Evolutionary conservation across 2,329 filamentous ascomycete species (phyloP), one percentile per base, ranked within the genome.

Genomic region (Thermomyces lanuginosus): DNA sequence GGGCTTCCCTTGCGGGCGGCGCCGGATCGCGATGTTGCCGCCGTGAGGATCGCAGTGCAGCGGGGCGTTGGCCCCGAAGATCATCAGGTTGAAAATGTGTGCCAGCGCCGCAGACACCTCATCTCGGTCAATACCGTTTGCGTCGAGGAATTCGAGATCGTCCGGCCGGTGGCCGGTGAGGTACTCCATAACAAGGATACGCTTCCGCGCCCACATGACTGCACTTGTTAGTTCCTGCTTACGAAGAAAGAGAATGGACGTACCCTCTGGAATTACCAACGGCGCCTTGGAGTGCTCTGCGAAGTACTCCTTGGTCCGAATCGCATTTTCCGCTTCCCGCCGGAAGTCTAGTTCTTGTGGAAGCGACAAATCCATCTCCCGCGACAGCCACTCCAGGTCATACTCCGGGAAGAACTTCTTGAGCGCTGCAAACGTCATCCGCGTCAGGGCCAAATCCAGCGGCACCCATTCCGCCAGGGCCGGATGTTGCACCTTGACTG

Each of bases 11-110:
- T n/a, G n/a, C n/a, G n/a, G n/a, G 20, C 64, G 59, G 18, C 68
- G 63, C 21, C 84, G 74, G 34, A 98, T 82, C 12, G 89, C 84
- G 29, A 98, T 77, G 46, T 98, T 98, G 23, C 89, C 89, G 24
- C 84, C 89, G 46, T 98, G 89, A 0, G 89, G 89, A 47, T 98
- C 89, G 55, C 89, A 98, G 57, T 98, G 89, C 20, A 98, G 60
- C 0, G 89, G 83, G 0, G 86, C 86, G 32, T 76, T 68, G 27
- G 75, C 69, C 25, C 86, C 84, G 39, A 98, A 98, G 40, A 98
- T 93, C 89, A 98, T 98, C 50, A 95, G 84, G 60, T 98, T 98
- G 66, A 98, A 98, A 32, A 98, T 82, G 32, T 76, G 73, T 0
- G 89, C 77, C 3, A 98, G 63, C 0, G 83, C 78, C 1, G 86